Base-by-base conservation (phyloP, 768 basidiomycete genomes). In the Nidularia sp. region DNA sequence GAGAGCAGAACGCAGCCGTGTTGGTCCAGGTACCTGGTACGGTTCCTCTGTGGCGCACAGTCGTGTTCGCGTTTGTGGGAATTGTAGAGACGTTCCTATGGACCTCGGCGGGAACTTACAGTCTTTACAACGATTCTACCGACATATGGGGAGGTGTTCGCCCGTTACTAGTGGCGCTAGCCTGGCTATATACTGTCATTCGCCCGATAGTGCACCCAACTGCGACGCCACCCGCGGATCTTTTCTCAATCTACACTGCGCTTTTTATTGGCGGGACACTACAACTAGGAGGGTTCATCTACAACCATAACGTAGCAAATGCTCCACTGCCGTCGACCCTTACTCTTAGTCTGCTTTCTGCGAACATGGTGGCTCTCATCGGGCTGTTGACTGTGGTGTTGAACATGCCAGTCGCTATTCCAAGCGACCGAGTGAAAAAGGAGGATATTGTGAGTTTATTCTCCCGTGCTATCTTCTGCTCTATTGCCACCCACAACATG, bases 111-210 rank as follows among this genome's bases (percentile, higher is more conserved):
- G 83, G 79, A n/a, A 78, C 80, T 5, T 90, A 80, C 62, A 59
- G 60, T 12, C 56, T 84, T 12, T 71, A 77, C n/a, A 67, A 66
- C 36, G 64, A 75, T 18, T 52, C 60, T 0, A 49, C 60, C 18
- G 57, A 58, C 31, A 50, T 60, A 1, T 76, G 75, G 70, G 56
- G 50, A 10, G 72, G 66, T 13, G 53, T 75, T 2, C 70, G 70
- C 5, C 68, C 75, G 0, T 67, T 86, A 46, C 60, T 86, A 32
- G 59, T 80, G 25, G 80, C 82, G 0, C 55, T 68, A 0, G 70
- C 81, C 2, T 92, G 90, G 90, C 63, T 87, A 36, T 90, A 88
- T 57, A 81, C 85, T 0, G 66, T 80, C 15, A 57, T 75, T 15
- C 80, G 82, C 44, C 81, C 85, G 1, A 67, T 85, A 9, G 59